phyloP scores from a whole-genome alignment of 805 yeast species.

The Metschnikowia anglica region DNA sequence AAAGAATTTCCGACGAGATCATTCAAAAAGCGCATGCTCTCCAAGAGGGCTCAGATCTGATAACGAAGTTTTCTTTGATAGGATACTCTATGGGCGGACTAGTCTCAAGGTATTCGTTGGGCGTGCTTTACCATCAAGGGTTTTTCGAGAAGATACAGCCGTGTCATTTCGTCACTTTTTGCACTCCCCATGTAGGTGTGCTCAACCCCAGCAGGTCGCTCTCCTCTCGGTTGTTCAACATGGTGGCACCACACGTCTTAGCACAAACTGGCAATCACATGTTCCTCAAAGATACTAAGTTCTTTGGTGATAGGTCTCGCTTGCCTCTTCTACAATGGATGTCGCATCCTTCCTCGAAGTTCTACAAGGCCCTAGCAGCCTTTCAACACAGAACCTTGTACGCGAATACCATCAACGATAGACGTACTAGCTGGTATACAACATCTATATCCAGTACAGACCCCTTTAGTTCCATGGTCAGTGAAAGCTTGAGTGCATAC shows the following conservation, averaged over 20 bases:
- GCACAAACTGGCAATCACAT: constrained; percentile 75
- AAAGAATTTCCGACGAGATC: constrained; percentile 70
- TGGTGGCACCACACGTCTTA: constrained; percentile 59
- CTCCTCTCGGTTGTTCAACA: constrained; percentile 54
- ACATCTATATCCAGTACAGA: constrained; percentile 64
- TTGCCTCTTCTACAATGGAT: constrained; percentile 18
- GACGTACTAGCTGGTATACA: constrained; percentile 77
- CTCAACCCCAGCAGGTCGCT: constrained; percentile 44
- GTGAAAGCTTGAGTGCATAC: constrained; percentile 30
- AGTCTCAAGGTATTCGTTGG: constrained; percentile 76
- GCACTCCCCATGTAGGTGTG: constrained; percentile 67
- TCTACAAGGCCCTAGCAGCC: constrained; percentile 13
- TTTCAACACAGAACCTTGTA: constrained; percentile 11
- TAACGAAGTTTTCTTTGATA: constrained; percentile 65
- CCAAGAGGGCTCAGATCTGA: constrained; percentile 22
- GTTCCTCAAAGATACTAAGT: constrained; percentile 50
- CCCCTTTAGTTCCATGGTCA: constrained; percentile 56
- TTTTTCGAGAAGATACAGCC: constrained; percentile 56
- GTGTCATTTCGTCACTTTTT: constrained; percentile 50
- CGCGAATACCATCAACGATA: constrained; percentile 19
- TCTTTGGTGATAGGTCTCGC: constrained; percentile 1
- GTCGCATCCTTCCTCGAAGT: constrained; percentile 16
- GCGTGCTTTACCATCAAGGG: constrained; percentile 56
- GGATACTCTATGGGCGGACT: constrained; percentile 92
- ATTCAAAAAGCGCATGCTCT: constrained; percentile 15